These are phyloP conservation scores for Gaeumannomyces tritici DNA, from an alignment of 2,329 filamentous ascomycete genomes.

Conservation along the genomic window DNA sequence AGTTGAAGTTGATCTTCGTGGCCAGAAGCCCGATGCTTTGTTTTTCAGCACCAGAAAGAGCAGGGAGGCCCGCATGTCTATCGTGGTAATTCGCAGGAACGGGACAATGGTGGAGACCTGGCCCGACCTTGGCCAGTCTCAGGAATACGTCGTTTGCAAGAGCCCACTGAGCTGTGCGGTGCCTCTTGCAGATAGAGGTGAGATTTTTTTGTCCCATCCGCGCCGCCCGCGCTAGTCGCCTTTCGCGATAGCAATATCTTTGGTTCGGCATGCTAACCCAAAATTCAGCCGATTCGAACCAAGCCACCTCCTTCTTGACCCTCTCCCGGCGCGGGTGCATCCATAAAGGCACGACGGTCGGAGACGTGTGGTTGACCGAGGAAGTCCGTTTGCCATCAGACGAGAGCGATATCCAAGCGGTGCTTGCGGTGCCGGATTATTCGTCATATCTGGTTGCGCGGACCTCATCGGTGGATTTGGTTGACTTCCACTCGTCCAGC, in stretches of 20 bases:
- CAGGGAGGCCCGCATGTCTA: constrained; percentile 25
- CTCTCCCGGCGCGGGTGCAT: constrained; percentile 40
- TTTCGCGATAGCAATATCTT: too few species aligned
- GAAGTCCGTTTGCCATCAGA: constrained; percentile 30
- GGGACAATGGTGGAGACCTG: constrained; percentile 53
- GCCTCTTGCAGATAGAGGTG: constrained; percentile 35
- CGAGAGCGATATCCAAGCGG: constrained; percentile 39
- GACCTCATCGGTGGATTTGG: constrained; percentile 44
- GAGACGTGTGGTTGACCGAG: constrained; percentile 38
- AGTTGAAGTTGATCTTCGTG: constrained; percentile 43
- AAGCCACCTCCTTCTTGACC: constrained; percentile 29
- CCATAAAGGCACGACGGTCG: constrained; percentile 32
- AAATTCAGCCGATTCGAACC: constrained; percentile 10
- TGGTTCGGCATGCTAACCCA: constrained; percentile 1
- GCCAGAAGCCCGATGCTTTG: constrained; percentile 51
- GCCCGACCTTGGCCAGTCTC: constrained; percentile 30
- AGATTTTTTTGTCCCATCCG: constrained; percentile 12
- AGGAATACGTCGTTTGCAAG: constrained; percentile 39
- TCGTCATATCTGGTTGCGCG: constrained; percentile 52
- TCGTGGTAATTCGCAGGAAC: constrained; percentile 55
- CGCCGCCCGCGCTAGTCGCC: not conserved
- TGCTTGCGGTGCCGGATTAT: constrained; percentile 49
- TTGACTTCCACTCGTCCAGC: constrained; percentile 47
- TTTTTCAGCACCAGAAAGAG: constrained; percentile 44
- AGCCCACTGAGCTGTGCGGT: constrained; percentile 41